Base-by-base conservation (phyloP, 2,329 filamentous ascomycete genomes). In the Arthrinium puccinioides region DNA sequence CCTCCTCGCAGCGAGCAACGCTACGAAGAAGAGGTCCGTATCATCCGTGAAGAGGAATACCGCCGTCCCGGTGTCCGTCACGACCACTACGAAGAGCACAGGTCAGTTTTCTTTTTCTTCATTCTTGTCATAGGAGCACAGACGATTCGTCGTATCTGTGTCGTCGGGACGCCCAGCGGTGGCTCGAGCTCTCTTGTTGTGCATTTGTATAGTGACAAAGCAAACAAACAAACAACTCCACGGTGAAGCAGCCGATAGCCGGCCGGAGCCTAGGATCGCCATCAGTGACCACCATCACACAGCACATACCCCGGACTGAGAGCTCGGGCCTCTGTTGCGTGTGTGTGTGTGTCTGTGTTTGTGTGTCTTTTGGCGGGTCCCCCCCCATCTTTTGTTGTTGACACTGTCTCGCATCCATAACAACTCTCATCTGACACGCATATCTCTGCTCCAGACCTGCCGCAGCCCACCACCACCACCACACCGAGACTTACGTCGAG, bases 1-100 rank as follows among this genome's bases (percentile, higher is more conserved):
- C 79, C 78, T 56, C 74, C 72, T 58, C 71, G 68, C 60, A 70
- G 75, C 66, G 67, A 78, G 54, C 76, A 71, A 64, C 74, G 74
- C 69, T 77, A 73, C 70, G 81, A 87, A 72, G 85, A 94, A 79
- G 85, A 94, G 74, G 78, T 94, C 71, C 75, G 67, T 58, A 83
- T 84, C 66, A 79, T 86, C 69, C 79, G 75, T 70, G 79, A 86
- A 70, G 79, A 86, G 71, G 79, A 89, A 66, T 71, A 80, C 70
- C 80, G 74, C 72, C 82, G 80, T 76, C 77, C 82, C 72, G 76
- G 74, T 63, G 71, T 70, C 68, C 53, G 57, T 57, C 66, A 70
- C 49, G 67, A 76, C 59, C 63, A 64, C 59, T 29, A 37, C 48
- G 68, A 78, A 56, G 68, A 77, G 48, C 62, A 61, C 60, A 70